These are phyloP conservation scores for Kodamaea sagamina DNA, from an alignment of 805 yeast species.

Conservation along the genomic window DNA sequence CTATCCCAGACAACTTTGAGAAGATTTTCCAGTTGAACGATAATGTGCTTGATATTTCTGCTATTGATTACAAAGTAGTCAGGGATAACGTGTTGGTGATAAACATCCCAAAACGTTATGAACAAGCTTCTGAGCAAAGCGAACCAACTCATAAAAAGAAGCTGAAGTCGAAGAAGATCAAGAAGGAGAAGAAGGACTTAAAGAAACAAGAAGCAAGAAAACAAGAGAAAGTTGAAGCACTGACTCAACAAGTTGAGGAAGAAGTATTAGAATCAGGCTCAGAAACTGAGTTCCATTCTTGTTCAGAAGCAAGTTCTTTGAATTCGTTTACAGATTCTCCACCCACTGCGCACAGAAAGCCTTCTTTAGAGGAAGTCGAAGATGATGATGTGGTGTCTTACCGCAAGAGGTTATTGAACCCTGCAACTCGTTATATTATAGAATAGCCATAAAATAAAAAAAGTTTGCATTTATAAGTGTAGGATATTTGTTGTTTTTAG, in stretches of 20 bases:
- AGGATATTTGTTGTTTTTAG: not conserved
- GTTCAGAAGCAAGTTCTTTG: slow-evolving; percentile 6
- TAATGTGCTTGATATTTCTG: slow-evolving; percentile 17
- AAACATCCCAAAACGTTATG: slow-evolving; percentile 20
- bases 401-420: slow-evolving; percentile 19
- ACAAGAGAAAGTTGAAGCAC: not conserved
- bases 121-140: not conserved
- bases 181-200: slow-evolving; percentile 8
- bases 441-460: slow-evolving; percentile 4
- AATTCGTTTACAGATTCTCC: slow-evolving; percentile 1
- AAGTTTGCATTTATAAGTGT: not conserved
- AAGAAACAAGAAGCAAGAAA: not conserved
- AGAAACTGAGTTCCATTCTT: slow-evolving; percentile 1
- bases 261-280: not conserved
- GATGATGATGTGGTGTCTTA: slow-evolving; percentile 32
- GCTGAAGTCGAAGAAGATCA: not conserved
- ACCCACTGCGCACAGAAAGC: slow-evolving; percentile 11
- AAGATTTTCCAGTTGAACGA: slow-evolving; percentile 20
- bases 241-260: not conserved
- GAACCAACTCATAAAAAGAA: not conserved
- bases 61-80: slow-evolving; percentile 20
- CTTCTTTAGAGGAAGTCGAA: slow-evolving; percentile 31
- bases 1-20: slow-evolving; percentile 20
- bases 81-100: slow-evolving; percentile 21
- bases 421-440: slow-evolving; percentile 10